A percentile compares a stretch with the other conserved stretches of the same genome.
Conservation (phyloP, 768 basidiomycete genomes). For the Heimioporus sp. region DNA sequence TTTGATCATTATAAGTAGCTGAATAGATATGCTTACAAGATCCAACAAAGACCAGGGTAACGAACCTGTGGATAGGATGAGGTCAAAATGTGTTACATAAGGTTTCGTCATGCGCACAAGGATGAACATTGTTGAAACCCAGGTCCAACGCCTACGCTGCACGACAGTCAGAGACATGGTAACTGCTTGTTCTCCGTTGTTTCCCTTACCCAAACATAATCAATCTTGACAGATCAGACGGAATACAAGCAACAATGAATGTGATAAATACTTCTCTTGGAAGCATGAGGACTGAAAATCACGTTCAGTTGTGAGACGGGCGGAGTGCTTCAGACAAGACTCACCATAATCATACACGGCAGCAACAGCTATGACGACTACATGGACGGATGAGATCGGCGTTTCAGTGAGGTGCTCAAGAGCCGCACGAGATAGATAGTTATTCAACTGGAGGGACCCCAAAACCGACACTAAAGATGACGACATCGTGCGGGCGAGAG, state of each 20-base stretch:
- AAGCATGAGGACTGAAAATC: slow-evolving; percentile 3
- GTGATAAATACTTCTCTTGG: background rate
- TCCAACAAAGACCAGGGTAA: slow-evolving; percentile 11
- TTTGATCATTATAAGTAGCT: no score
- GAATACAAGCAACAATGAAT: no score
- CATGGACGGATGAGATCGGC: background rate
- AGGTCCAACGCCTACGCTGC: slow-evolving; percentile 7
- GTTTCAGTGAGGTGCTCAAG: background rate
- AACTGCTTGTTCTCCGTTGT: background rate
- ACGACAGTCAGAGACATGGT: background rate
- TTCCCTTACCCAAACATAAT: slow-evolving; percentile 16
- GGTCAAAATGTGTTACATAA: background rate
- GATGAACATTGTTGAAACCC: slow-evolving; percentile 14
- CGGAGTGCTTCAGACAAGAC: background rate
- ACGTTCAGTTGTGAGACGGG: no score
- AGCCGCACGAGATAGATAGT: background rate
- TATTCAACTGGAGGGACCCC: background rate
- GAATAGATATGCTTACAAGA: slow-evolving; percentile 1
- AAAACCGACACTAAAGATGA: background rate
- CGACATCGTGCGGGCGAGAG: background rate
- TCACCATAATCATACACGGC: slow-evolving; percentile 11
- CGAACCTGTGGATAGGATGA: slow-evolving; percentile 6
- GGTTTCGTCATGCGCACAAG: slow-evolving; percentile 4
- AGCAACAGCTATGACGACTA: background rate
- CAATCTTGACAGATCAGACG: slow-evolving; percentile 3